Evolutionary conservation across 345 rosid species (phyloP), one percentile per base, ranked within the genome.

Genomic region (Toxicodendron radicans): DNA sequence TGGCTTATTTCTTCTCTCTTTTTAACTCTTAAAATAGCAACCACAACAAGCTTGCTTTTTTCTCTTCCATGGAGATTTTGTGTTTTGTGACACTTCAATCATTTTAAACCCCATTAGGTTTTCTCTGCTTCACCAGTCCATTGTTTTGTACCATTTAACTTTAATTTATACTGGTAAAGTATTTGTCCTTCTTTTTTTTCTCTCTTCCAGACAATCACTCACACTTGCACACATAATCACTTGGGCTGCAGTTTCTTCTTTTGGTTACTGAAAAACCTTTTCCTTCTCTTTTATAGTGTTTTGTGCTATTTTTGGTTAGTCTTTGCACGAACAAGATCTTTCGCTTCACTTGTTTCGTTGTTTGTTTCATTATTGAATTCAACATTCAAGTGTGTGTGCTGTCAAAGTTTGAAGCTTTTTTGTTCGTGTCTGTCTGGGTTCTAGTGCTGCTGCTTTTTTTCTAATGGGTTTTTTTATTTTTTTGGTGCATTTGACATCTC

Each of bases 31-130:
- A 46, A 73, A 66, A 45, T 54, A 58, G 76, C 68, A 66, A 30
- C 73, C 75, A 64, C 56, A 53, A 16, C 17, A 56, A 7, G 27
- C 58, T 68, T 4, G 10, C 9, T 56, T 69, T 72, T 65, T 65
- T 49, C 62, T 67, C 80, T 72, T 58, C 76, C 78, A 81, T 85
- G 78, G 80, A 74, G 83, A 70, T 77, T 73, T 73, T 79, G 74
- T 33, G 54, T 13, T 13, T 51, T 51, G n/a, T 51, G 20, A 51
- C 54, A 51, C 43, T 5, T 35, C 7, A 7, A 38, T 38, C 8
- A 38, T 38, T 38, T 38, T 5, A 38, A 38, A 38, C 43, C 10
- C 43, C 43, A 38, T 38, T 6, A 38, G 43, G 6, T 38, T 38
- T 64, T 48, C 64, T 71, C 62, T 62, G 71, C 58, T 49, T 66